phyloP scores from a whole-genome alignment of 345 rosid species.

The Murraya koenigii region DNA sequence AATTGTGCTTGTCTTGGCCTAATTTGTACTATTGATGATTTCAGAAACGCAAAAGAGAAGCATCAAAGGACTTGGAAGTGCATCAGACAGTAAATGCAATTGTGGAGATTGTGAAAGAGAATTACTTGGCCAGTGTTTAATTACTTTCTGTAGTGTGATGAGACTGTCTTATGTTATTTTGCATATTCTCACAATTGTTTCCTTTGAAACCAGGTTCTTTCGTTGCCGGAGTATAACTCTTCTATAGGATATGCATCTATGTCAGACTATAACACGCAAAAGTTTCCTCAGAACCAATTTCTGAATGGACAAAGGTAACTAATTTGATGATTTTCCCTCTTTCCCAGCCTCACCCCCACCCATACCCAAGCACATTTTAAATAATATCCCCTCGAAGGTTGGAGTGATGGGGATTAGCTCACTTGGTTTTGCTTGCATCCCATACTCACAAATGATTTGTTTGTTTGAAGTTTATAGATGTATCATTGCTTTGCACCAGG shows the following conservation, averaged over 20 bases:
- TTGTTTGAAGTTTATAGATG: background rate
- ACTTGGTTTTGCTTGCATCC: background rate
- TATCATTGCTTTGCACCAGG: background rate
- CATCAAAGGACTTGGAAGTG: conserved; percentile 60
- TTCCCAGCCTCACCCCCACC: background rate
- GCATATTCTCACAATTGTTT: conserved; percentile 18
- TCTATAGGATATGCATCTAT: conserved; percentile 80
- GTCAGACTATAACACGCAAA: conserved; percentile 87
- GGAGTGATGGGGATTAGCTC: background rate
- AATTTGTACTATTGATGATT: conserved; percentile 16
- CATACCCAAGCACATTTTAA: background rate
- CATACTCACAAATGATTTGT: background rate
- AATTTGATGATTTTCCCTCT: conserved; percentile 4
- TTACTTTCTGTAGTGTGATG: conserved; percentile 4
- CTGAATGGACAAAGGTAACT: conserved; percentile 72
- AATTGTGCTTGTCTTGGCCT: conserved; percentile 12
- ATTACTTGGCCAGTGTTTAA: conserved; percentile 70
- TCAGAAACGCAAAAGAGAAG: conserved; percentile 78
- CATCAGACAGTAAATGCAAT: conserved; percentile 69
- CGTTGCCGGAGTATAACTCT: conserved; percentile 69
- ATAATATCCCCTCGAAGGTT: background rate
- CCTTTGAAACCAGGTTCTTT: conserved; percentile 65
- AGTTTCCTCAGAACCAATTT: conserved; percentile 58
- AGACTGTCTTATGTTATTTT: conserved; percentile 23
- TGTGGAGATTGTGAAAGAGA: conserved; percentile 95